Conservation (phyloP, 2,329 filamentous ascomycete genomes). For the Aspergillus pseudoviridinutans region DNA sequence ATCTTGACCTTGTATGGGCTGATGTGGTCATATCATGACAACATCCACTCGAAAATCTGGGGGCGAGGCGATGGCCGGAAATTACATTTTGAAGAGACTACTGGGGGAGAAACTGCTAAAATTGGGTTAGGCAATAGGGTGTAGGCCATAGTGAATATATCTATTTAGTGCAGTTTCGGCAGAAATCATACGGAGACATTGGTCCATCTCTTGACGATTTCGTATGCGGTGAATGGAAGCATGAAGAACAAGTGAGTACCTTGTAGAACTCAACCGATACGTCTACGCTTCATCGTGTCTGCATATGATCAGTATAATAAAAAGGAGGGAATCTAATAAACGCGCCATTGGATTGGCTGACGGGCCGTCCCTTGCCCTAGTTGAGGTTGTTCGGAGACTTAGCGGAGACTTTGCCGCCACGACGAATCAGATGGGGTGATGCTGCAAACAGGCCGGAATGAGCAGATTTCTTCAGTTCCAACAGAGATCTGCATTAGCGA, state of each 20-base stretch:
- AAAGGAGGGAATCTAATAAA: too few species aligned
- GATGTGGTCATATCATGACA: neutral
- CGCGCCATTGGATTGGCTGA: neutral
- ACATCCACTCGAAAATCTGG: neutral
- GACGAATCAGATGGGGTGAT: neutral
- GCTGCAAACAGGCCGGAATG: neutral
- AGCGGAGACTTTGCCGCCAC: neutral
- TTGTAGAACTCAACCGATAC: too few species aligned
- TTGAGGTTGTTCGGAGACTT: neutral
- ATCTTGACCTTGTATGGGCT: neutral
- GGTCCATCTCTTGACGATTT: too few species aligned
- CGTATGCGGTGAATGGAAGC: too few species aligned
- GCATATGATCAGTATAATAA: too few species aligned
- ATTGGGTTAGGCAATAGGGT: too few species aligned
- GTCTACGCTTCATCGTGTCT: too few species aligned
- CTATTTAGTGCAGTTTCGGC: too few species aligned
- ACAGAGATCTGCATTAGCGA: neutral
- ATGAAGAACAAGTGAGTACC: too few species aligned
- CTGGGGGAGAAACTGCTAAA: too few species aligned
- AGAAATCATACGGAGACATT: too few species aligned
- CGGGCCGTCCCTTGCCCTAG: neutral
- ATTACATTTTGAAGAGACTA: neutral
- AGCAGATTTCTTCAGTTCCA: neutral
- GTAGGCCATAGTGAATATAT: too few species aligned
- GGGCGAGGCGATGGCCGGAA: neutral